phyloP scores from a whole-genome alignment of 2,329 filamentous ascomycete genomes.

The Parafenestella ontariensis region DNA sequence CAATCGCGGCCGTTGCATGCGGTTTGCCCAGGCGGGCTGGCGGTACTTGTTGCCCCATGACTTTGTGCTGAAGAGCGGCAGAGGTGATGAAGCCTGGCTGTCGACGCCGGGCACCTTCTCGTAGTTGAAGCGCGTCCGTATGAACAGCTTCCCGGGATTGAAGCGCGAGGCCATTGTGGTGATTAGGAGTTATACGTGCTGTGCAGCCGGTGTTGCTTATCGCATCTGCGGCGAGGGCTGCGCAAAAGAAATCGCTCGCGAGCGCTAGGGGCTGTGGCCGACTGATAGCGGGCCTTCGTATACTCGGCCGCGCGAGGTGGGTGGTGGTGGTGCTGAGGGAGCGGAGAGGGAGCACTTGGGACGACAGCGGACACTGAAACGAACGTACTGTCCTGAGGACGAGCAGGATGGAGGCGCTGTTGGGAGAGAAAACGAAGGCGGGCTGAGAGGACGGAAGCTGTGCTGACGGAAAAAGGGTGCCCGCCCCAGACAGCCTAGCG shows the following conservation, averaged over 20 bases:
- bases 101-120: constrained; percentile 54
- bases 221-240: constrained; percentile 38
- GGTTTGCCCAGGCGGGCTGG: constrained; percentile 48
- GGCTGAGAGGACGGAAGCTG: constrained; percentile 8
- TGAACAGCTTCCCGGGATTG: constrained; percentile 56
- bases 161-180: constrained; percentile 48
- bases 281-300: constrained; percentile 6
- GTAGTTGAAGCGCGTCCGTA: constrained; percentile 54
- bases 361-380: constrained; percentile 32
- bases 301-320: constrained; percentile 22
- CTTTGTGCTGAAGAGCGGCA: constrained; percentile 49
- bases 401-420: constrained; percentile 17
- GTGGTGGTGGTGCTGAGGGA: constrained; percentile 8
- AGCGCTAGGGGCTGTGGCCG: constrained; percentile 5
- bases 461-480: constrained; percentile 5
- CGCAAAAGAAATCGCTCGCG: constrained; percentile 6
- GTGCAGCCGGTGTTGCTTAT: constrained; percentile 32
- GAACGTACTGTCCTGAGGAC: constrained; percentile 37
- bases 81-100: constrained; percentile 49
- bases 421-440: constrained; percentile 23
- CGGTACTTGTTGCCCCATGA: constrained; percentile 43
- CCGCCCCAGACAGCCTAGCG: constrained; percentile 16
- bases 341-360: constrained; percentile 6
- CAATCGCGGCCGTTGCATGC: constrained; percentile 51
- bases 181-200: constrained; percentile 14